Base-by-base conservation (phyloP, 345 rosid species). In the Combretum micranthum region DNA sequence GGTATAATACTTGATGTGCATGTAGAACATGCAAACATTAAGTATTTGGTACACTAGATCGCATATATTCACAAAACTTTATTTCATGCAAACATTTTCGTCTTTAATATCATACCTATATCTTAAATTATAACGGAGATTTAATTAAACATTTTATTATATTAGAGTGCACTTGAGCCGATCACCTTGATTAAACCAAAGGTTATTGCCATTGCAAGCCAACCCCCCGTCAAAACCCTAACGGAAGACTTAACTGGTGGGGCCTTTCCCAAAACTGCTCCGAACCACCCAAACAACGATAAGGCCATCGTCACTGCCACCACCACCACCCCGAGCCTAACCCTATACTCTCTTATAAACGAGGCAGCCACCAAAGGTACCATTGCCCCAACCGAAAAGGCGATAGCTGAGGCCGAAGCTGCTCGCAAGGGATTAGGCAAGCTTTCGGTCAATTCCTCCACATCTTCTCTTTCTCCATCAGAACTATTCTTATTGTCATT, bases 151-250 rank as follows among this genome's bases (percentile, higher is more conserved):
- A 32, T 32, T 32, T 32, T 32, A 32, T 32, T 32, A 7, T 32
- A 32, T 78, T 64, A 76, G 14, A 81, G 76, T 20, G 76, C 96
- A 50, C 73, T 76, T 14, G 87, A 70, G 2, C 88, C 96, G 46
- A 91, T 81, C 62, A 86, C 64, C 75, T 77, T 91, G 58, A 96
- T 88, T n/a, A 91, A 65, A 12, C 92, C 96, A 69, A 75, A 91
- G 23, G 98, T 91, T 18, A 88, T 53, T 16, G 90, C 96, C 96
- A 92, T 92, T 37, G 98, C 98, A 17, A 92, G 50, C 90, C 96
- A 86, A 1, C 98, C 98, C 12, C 98, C 98, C 15, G 84, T 42
- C 69, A 91, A 70, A 64, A 91, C 95, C 80, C 98, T 79, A 50
- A 54, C 61, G 8, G 84, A 55, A 2, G 96, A 84, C 67, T 66